These are phyloP conservation scores for Schizochytrium sp. DNA, from an alignment of 108 stramenopile species.

Conservation along the genomic window DNA sequence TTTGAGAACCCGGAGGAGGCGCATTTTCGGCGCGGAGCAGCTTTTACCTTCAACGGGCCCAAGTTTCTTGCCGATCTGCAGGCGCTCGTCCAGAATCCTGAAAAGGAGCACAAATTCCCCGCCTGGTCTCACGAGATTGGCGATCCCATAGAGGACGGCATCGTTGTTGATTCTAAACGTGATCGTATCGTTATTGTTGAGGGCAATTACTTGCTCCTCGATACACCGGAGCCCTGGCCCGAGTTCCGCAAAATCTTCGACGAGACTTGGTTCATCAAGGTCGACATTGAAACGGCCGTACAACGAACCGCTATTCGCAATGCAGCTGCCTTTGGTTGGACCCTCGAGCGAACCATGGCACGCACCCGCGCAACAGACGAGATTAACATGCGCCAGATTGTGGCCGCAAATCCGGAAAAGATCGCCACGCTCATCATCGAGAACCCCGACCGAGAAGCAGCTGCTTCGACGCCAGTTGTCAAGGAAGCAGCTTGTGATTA, in stretches of 20 bases:
- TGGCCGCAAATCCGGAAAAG: neutral
- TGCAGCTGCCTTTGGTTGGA: conserved; percentile 10
- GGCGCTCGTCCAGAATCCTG: conserved; percentile 28
- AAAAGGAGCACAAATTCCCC: conserved; percentile 39
- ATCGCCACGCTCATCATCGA: neutral
- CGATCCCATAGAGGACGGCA: conserved; percentile 52
- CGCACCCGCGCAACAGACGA: neutral
- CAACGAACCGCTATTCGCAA: neutral
- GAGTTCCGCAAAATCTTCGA: conserved; percentile 44
- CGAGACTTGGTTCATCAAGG: conserved; percentile 58
- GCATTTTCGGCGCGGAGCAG: conserved; percentile 48
- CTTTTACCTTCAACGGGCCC: conserved; percentile 64
- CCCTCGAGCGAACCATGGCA: neutral
- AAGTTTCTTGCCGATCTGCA: conserved; percentile 32
- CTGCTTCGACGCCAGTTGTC: neutral
- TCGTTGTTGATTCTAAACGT: conserved; percentile 19
- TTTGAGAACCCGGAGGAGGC: neutral
- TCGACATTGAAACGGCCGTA: neutral
- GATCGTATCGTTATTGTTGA: conserved; percentile 59
- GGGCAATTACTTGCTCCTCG: conserved; percentile 55
- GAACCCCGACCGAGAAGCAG: neutral
- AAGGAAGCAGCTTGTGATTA: neutral
- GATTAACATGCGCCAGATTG: neutral
- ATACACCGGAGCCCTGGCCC: neutral
- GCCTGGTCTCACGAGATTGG: conserved; percentile 48